A percentile compares a stretch with the other conserved stretches of the same genome.
phyloP scores from a whole-genome alignment of 108 stramenopile genomes.

The Cyclotella baltica region DNA sequence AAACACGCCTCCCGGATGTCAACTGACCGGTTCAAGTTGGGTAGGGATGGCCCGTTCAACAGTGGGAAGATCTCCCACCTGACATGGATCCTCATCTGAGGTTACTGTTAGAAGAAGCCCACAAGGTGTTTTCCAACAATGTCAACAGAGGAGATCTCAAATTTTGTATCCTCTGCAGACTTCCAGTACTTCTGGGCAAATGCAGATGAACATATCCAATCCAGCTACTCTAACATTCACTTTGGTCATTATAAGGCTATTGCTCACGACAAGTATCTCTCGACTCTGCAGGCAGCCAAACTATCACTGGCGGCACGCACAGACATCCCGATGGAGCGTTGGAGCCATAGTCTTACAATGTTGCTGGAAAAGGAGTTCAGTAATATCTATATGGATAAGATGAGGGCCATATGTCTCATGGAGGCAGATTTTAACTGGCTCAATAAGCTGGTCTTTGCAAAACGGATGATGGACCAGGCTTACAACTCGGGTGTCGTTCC shows the following conservation, averaged over 20 bases:
- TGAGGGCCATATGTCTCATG: conserved; percentile 20
- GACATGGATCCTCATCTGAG: not conserved
- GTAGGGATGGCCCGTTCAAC: not conserved
- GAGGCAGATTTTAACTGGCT: conserved; percentile 28
- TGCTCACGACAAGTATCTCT: not conserved
- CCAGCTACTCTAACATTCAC: not conserved
- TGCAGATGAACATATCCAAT: conserved; percentile 4
- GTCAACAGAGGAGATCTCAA: conserved; percentile 9
- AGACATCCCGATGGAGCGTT: not conserved
- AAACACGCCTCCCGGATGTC: not conserved
- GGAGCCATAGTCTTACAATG: conserved; percentile 1
- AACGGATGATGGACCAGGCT: conserved; percentile 12
- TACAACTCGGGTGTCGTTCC: not conserved
- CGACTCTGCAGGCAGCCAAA: conserved; percentile 20
- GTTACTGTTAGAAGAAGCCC: not conserved
- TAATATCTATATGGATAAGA: conserved; percentile 4
- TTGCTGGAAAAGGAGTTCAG: conserved; percentile 26
- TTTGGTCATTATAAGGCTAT: conserved; percentile 25
- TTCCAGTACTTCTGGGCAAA: not conserved
- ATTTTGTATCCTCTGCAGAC: not conserved
- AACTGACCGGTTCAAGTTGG: not conserved
- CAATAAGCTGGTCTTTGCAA: conserved; percentile 22
- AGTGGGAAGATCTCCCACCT: not conserved
- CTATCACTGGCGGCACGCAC: conserved; percentile 15
- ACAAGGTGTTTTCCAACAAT: not conserved